Conservation (phyloP, 371 early-diverging fungal genomes). For the Smittium culicis region DNA sequence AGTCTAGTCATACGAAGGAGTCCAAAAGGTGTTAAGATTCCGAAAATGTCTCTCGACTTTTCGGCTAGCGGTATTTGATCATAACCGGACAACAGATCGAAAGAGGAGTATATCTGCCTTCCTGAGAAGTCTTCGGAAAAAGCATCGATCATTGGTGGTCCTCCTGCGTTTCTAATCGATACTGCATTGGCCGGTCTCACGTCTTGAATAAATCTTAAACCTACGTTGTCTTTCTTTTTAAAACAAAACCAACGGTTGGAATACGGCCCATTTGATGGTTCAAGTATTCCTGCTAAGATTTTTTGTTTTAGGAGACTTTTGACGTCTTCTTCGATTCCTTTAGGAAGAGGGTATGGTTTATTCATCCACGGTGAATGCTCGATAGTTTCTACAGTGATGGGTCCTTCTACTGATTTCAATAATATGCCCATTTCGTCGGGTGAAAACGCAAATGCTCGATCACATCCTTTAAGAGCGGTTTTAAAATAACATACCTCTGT, state of each 20-base stretch:
- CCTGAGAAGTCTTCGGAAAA: constrained; percentile 17
- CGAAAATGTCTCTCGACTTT: constrained; percentile 18
- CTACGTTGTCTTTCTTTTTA: constrained; percentile 17
- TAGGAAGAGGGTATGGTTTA: constrained; percentile 8
- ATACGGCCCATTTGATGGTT: constrained; percentile 20
- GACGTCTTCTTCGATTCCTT: constrained; percentile 9
- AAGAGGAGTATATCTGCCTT: constrained; percentile 12
- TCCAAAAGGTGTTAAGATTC: constrained; percentile 21
- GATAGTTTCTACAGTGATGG: constrained; percentile 13
- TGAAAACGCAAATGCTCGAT: constrained; percentile 14
- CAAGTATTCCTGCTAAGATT: constrained; percentile 17
- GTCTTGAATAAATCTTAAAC: constrained; percentile 22
- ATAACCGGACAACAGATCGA: constrained; percentile 21
- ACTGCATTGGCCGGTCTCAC: constrained; percentile 18
- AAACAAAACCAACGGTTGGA: constrained; percentile 19
- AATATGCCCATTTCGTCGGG: constrained; percentile 10
- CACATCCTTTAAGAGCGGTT: background rate
- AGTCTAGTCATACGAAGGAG: constrained; percentile 18
- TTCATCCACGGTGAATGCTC: constrained; percentile 12
- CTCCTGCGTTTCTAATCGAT: constrained; percentile 20
- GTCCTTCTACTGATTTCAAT: background rate
- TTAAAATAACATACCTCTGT: constrained; percentile 11
- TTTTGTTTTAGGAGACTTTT: constrained; percentile 7
- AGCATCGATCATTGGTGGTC: constrained; percentile 17
- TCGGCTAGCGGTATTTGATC: constrained; percentile 21